Evolutionary conservation across 148 eudicot genomes (phyloP), one percentile per base, ranked within the genome.

Genomic region (Rhododendron henanense): DNA sequence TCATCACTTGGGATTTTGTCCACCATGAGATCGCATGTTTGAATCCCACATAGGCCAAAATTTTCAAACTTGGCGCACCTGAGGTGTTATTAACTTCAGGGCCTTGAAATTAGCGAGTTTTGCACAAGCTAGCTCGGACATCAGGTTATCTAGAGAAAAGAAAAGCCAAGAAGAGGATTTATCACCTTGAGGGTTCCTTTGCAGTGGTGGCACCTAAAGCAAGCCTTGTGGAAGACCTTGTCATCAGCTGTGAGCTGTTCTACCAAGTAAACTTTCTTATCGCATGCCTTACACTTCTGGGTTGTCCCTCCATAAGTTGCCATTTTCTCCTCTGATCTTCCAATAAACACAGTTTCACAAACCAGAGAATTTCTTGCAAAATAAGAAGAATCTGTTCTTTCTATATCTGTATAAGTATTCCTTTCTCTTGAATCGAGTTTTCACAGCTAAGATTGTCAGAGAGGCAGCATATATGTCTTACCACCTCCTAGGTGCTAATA

Each of bases 161-260:
- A 19, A 18, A 59, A 59, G 8, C 23, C 23, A 18, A 59, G 65
- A 59, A 59, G 65, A 45, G 53, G 45, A 28, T n/a, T 21, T 57
- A 3, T 23, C 51, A 94, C 98, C 98, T 96, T 94, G 73, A 96
- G 98, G 83, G 98, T 96, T 78, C 95, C 88, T 74, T 93, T 96
- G 90, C 98, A 96, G 85, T 96, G 98, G 86, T 96, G 98, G 89
- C 98, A 96, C 89, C 98, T 96, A 85, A 96, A 96, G 78, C 98
- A 96, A 88, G 96, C 88, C 89, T 88, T 93, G 83, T 96, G 98
- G 88, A 86, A 96, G 63, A 96, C 95, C 88, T 93, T 96, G 71
- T 86, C 77, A 90, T 96, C 98, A 90, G 95, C 93, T 53, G 98
- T 88, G 76, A 96, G 94, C 84, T 96, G 90, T 90, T 96, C 98